Evolutionary conservation across 345 rosid species (phyloP).

Genomic region (Ceriops decandra): DNA sequence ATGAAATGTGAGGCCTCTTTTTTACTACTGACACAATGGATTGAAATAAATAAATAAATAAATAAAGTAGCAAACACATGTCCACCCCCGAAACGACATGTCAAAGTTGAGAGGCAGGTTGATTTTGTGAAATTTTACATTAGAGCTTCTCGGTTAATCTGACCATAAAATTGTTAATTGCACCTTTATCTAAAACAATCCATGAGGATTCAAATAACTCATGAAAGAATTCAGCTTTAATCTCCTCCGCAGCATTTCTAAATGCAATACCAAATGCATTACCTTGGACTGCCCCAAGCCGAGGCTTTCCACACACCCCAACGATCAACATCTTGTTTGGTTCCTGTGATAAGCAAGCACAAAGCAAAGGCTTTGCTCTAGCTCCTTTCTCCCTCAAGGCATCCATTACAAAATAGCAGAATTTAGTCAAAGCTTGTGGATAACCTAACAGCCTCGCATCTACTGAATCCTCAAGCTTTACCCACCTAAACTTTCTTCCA

Average conservation of each 20-base stretch:
- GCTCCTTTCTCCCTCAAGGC: slow-evolving; percentile 95
- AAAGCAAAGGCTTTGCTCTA: slow-evolving; percentile 79
- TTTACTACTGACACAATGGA: too few relatives aligned
- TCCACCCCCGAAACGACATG: too few relatives aligned
- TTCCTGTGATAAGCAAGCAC: slow-evolving; percentile 76
- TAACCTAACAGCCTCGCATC: slow-evolving; percentile 78
- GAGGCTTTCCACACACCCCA: slow-evolving; percentile 90
- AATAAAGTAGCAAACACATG: too few relatives aligned
- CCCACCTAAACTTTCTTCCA: slow-evolving; percentile 95
- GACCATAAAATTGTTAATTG: slow-evolving; percentile 82
- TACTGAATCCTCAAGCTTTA: slow-evolving; percentile 74
- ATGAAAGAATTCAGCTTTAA: slow-evolving; percentile 78
- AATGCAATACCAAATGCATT: slow-evolving; percentile 89
- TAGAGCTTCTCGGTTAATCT: slow-evolving; percentile 72
- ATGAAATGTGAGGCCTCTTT: too few relatives aligned
- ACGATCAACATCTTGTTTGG: slow-evolving; percentile 71
- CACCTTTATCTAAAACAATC: slow-evolving; percentile 73
- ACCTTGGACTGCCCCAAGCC: slow-evolving; percentile 87
- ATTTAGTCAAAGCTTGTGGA: slow-evolving; percentile 91
- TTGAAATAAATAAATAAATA: too few relatives aligned
- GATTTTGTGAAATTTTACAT: too few relatives aligned
- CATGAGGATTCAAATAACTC: slow-evolving; percentile 98
- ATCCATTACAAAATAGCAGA: slow-evolving; percentile 96
- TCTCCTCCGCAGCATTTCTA: slow-evolving; percentile 79
- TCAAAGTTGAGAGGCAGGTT: too few relatives aligned